Base-by-base conservation (phyloP, 2,329 filamentous ascomycete genomes). In the Sphaerulina musiva region DNA sequence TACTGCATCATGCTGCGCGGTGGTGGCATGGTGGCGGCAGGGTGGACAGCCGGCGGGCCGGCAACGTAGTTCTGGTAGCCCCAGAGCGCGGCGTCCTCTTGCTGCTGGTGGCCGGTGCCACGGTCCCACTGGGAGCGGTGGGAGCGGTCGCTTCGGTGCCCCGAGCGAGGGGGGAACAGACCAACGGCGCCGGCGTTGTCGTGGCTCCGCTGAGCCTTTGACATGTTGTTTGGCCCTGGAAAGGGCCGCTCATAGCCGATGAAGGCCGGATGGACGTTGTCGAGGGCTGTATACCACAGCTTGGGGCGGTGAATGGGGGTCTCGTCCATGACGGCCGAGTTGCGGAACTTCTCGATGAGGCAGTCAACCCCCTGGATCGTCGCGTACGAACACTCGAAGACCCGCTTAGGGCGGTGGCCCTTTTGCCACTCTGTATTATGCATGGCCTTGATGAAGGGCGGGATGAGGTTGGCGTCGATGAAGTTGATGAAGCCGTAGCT, bases 401-500 rank as follows among this genome's bases (percentile, higher is more conserved):
- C 78, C 71, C 95, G 96, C 72, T 89, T 83, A 38, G 59, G 59
- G 31, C 51, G 43, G 41, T 51, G 43, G 23, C 74, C 87, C 91
- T 60, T 85, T 62, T 86, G 85, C 89, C 86, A 88, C 47, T 53
- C 62, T 40, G 55, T 54, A 44, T 53, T 46, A 39, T 58, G 48
- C 32, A 53, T 42, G 26, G n/a, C 14, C 36, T 46, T 17, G 46
- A 61, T 56, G 56, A 69, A 65, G 10, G 83, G 76, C 51, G 89
- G 81, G 56, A 93, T 89, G 69, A 88, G 82, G 56, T 85, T 75
- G 0, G 88, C 83, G 69, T 90, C 84, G 42, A 84, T 81, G 64
- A 97, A 96, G 72, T 98, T 96, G 74, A 98, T 89, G 72, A 97
- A 98, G 0, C 90, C 92, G 71, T 97, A 97, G 44, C 93, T 93